Percentiles rank a stretch among this genome's conserved stretches.
These are phyloP conservation scores for Penicillium roqueforti DNA, from an alignment of 495 filamentous ascomycete genomes.

Conservation along the genomic window DNA sequence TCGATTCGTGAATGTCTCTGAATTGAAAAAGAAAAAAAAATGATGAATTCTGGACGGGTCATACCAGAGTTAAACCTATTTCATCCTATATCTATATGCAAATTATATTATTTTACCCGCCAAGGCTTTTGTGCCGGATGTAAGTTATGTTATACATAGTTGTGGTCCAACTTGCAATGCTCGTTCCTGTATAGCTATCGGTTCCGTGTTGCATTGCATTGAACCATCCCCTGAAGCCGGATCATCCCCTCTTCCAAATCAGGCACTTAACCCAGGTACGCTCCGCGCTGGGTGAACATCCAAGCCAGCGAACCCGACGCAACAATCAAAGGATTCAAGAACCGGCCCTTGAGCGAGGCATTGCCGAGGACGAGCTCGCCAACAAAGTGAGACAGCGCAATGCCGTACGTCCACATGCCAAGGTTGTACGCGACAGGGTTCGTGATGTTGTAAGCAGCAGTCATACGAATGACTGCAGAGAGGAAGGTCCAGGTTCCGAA, in stretches of 20 bases:
- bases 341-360: constrained; percentile 60
- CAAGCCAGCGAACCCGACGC: constrained; percentile 64
- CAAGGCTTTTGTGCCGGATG: background rate
- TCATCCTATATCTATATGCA: background rate
- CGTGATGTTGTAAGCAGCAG: constrained; percentile 80
- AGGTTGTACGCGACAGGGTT: constrained; percentile 70
- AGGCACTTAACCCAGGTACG: constrained; percentile 24
- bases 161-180: background rate
- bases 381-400: constrained; percentile 77
- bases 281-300: constrained; percentile 67
- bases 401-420: constrained; percentile 69
- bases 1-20: constrained; percentile 28
- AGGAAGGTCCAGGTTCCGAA: constrained; percentile 93
- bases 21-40: background rate
- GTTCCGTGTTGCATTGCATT: background rate
- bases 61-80: background rate
- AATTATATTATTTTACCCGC: background rate
- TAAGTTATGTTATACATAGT: background rate
- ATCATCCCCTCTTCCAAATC: background rate
- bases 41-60: background rate
- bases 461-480: constrained; percentile 68
- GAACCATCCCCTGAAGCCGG: background rate
- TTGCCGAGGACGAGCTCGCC: constrained; percentile 74
- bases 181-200: background rate
- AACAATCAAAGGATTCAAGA: constrained; percentile 71